phyloP scores from a whole-genome alignment of 179 eudicot genomes.

The Corrigiola litoralis region DNA sequence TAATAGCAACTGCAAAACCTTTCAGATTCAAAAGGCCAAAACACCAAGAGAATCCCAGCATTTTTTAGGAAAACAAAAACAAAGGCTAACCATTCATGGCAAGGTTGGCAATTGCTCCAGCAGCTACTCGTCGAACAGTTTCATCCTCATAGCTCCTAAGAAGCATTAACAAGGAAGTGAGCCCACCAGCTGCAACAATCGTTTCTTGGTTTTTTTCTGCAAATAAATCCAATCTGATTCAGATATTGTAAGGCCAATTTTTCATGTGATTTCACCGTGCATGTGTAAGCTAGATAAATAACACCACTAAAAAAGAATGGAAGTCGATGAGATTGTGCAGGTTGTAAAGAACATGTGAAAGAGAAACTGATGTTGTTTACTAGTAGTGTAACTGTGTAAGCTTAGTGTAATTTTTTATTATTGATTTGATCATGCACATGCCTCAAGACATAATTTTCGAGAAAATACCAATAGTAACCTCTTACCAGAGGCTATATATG shows the following conservation, averaged over 20 bases:
- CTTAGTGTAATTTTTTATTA: no score
- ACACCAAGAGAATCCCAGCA: background rate
- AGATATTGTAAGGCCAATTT: background rate
- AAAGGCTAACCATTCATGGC: slow-evolving; percentile 83
- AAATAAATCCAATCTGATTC: slow-evolving; percentile 2
- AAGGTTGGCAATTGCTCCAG: slow-evolving; percentile 99
- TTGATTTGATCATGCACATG: no score
- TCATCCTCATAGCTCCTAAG: slow-evolving; percentile 91
- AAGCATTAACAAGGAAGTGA: slow-evolving; percentile 89
- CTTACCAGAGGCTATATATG: no score
- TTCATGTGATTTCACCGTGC: background rate
- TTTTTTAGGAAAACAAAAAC: background rate
- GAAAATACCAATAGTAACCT: no score
- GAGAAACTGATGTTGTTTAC: background rate
- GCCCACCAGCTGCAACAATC: slow-evolving; percentile 97
- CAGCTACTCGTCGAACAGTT: slow-evolving; percentile 92
- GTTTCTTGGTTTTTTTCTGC: slow-evolving; percentile 90
- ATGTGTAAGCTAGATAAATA: background rate
- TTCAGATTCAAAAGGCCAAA: background rate
- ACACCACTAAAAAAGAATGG: background rate
- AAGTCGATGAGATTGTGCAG: background rate
- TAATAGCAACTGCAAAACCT: background rate
- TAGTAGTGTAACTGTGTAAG: no score
- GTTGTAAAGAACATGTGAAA: background rate
- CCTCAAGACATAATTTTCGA: no score